These are phyloP conservation scores for Talaromyces atroroseus DNA, from an alignment of 2,329 filamentous ascomycete species.

Conservation along the genomic window DNA sequence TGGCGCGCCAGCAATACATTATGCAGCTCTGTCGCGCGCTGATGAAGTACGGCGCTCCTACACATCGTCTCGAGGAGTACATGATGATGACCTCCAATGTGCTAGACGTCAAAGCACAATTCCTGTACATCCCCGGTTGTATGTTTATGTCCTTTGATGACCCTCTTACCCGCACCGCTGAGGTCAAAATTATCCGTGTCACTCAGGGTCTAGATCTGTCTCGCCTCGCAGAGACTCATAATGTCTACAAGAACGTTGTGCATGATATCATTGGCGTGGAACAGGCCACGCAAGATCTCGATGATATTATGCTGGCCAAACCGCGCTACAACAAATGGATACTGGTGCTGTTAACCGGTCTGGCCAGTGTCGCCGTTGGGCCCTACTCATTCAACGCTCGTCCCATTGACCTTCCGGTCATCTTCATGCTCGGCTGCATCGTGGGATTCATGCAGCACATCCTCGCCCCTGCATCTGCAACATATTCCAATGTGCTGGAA, in stretches of 20 bases:
- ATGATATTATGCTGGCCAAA: conserved; percentile 53
- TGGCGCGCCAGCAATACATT: conserved; percentile 76
- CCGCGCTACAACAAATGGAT: conserved; percentile 52
- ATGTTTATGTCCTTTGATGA: conserved; percentile 90
- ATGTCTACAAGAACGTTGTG: conserved; percentile 46
- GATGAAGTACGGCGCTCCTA: conserved; percentile 89
- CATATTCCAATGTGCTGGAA: conserved; percentile 62
- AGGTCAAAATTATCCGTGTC: conserved; percentile 42
- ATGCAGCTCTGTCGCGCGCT: conserved; percentile 78
- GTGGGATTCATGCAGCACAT: conserved; percentile 72
- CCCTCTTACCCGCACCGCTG: conserved; percentile 41
- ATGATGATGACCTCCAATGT: conserved; percentile 84
- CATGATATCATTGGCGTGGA: conserved; percentile 46
- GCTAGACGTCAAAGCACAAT: conserved; percentile 83
- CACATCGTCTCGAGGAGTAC: conserved; percentile 85
- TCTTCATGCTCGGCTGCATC: conserved; percentile 69
- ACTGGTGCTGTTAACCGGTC: conserved; percentile 63
- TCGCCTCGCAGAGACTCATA: conserved; percentile 41
- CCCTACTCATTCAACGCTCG: conserved; percentile 76
- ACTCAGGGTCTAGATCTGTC: conserved; percentile 42
- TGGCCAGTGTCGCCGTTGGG: conserved; percentile 69
- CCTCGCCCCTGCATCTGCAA: conserved; percentile 66
- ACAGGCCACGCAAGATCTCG: conserved; percentile 40
- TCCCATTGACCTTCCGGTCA: conserved; percentile 71
- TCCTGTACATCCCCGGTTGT: conserved; percentile 83